These are phyloP conservation scores for Cryomyces minteri DNA, from an alignment of 495 filamentous ascomycete genomes.

Conservation along the genomic window DNA sequence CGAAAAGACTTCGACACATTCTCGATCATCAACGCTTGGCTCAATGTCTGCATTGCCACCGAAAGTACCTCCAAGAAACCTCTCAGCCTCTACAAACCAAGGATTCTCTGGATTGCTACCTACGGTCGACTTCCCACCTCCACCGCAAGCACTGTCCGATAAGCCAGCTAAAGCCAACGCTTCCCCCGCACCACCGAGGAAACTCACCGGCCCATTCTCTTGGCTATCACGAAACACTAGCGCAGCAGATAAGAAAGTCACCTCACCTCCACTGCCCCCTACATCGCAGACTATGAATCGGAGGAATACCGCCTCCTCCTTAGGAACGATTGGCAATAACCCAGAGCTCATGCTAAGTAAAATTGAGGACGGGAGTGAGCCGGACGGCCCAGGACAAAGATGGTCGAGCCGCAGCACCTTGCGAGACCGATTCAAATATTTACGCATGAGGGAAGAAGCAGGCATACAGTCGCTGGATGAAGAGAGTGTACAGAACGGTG, in stretches of 20 bases:
- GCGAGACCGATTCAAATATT: conserved; percentile 63
- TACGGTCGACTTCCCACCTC: conserved; percentile 2
- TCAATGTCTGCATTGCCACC: neutral
- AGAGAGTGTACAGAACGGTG: conserved; percentile 29
- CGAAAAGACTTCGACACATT: too few relatives aligned
- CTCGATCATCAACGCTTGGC: too few relatives aligned
- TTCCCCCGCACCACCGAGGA: conserved; percentile 35
- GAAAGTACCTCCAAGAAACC: neutral
- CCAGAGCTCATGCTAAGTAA: conserved; percentile 52
- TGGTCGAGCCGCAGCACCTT: conserved; percentile 46
- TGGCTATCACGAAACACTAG: conserved; percentile 63
- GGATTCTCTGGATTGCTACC: conserved; percentile 11
- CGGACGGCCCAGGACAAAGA: conserved; percentile 25
- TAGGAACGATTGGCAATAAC: conserved; percentile 56
- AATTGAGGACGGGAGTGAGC: conserved; percentile 47
- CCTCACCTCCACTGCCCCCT: conserved; percentile 30
- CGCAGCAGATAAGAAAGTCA: conserved; percentile 37
- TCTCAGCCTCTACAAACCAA: conserved; percentile 10
- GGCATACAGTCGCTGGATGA: conserved; percentile 29
- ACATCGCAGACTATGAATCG: conserved; percentile 24
- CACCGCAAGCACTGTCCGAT: conserved; percentile 10
- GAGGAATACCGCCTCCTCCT: conserved; percentile 57
- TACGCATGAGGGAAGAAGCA: conserved; percentile 66
- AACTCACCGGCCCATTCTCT: conserved; percentile 62
- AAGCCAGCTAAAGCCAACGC: conserved; percentile 19